These are phyloP conservation scores for Cucurbita pepo DNA, from an alignment of 306 rosid genomes.

Conservation along the genomic window DNA sequence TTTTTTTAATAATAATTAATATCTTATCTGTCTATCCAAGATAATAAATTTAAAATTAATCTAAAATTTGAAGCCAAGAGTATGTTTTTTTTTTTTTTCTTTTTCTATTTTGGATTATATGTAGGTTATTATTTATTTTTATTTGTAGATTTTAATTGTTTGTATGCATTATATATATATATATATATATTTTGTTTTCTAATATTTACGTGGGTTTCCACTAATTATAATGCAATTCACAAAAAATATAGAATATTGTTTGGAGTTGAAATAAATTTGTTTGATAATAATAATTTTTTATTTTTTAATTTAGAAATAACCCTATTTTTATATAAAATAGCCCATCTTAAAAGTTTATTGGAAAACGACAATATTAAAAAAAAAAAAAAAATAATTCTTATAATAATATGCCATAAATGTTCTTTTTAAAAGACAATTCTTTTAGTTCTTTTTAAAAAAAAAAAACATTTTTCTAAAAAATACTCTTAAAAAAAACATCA, in stretches of 20 bases:
- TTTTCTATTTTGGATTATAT: background rate
- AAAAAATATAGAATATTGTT: background rate
- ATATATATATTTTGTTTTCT: too few relatives aligned
- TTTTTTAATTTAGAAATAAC: too few relatives aligned
- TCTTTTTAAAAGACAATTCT: background rate
- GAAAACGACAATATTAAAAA: too few relatives aligned
- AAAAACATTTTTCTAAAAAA: too few relatives aligned
- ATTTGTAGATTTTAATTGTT: too few relatives aligned
- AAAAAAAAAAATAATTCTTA: background rate
- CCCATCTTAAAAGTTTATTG: background rate
- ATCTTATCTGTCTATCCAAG: too few relatives aligned
- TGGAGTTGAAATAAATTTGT: background rate
- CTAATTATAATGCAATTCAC: too few relatives aligned
- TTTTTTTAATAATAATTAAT: too few relatives aligned
- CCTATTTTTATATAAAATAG: background rate
- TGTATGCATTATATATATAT: too few relatives aligned
- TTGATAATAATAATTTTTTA: background rate
- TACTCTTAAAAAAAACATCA: too few relatives aligned
- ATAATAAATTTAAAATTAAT: background rate
- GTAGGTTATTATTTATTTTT: background rate
- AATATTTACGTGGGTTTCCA: background rate
- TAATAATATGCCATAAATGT: background rate
- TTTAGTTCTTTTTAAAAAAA: background rate
- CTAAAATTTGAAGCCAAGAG: background rate
- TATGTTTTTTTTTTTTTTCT: background rate